These are phyloP conservation scores for Elsinoe ampelina DNA, from an alignment of 2,329 filamentous ascomycete species.

Conservation along the genomic window DNA sequence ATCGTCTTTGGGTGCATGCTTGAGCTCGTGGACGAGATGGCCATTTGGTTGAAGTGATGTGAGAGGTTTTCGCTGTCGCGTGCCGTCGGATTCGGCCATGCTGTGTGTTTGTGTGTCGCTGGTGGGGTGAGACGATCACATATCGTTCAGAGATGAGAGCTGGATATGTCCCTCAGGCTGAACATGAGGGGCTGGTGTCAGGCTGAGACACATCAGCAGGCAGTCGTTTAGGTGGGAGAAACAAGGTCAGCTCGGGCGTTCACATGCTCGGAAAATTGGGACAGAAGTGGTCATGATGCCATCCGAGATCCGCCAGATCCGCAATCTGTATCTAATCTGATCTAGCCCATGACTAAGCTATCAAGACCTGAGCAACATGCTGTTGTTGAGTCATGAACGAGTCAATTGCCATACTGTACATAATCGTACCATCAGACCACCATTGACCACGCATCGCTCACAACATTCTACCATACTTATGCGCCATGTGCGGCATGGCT, in stretches of 20 bases:
- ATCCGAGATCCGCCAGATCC: not conserved
- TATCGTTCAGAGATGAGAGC: not conserved
- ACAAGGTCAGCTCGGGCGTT: not conserved
- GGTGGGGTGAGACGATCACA: not conserved
- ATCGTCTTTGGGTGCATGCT: slow-evolving; percentile 9
- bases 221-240: not conserved
- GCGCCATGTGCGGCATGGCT: not conserved
- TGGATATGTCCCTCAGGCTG: not conserved
- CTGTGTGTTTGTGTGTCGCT: not conserved
- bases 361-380: too few relatives aligned
- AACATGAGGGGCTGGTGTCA: not conserved
- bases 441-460: not conserved
- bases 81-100: slow-evolving; percentile 17
- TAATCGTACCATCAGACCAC: not conserved
- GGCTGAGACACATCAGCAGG: slow-evolving; percentile 1
- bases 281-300: not conserved
- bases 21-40: not conserved
- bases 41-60: not conserved
- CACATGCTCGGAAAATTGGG: not conserved
- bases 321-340: not conserved
- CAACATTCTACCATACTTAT: slow-evolving; percentile 1
- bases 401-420: not conserved
- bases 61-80: slow-evolving; percentile 21
- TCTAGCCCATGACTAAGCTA: not conserved
- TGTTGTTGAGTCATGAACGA: too few relatives aligned